Conservation (phyloP, 2,329 filamentous ascomycete species). For the Karstenula rhodostoma region DNA sequence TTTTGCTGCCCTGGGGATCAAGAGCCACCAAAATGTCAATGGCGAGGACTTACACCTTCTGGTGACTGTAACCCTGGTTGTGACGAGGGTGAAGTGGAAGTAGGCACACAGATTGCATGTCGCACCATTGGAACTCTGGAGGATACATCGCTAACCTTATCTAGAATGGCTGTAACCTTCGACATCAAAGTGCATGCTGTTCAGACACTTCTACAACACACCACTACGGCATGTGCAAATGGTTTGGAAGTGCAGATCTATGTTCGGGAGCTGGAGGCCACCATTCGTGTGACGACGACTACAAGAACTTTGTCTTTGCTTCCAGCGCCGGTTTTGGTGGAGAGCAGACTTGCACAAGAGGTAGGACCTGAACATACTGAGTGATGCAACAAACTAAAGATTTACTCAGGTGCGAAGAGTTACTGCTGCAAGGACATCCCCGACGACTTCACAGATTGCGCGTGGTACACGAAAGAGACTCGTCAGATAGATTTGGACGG, state of each 20-base stretch:
- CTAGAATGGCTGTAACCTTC: background rate
- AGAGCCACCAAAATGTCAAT: background rate
- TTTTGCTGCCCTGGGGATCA: slow-evolving; percentile 5
- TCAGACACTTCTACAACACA: background rate
- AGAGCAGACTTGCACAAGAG: background rate
- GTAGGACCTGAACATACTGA: background rate
- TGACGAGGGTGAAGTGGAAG: background rate
- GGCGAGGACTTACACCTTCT: background rate
- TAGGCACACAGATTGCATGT: background rate
- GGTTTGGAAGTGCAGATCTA: background rate
- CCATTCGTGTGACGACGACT: background rate
- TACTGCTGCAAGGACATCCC: slow-evolving; percentile 2
- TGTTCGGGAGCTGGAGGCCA: background rate
- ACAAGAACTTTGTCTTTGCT: background rate
- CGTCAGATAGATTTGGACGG: background rate
- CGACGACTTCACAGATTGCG: background rate
- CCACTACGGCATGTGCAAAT: background rate
- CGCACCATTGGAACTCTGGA: no score
- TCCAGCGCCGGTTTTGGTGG: slow-evolving; percentile 3
- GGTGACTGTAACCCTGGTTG: background rate
- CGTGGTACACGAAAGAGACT: slow-evolving; percentile 1
- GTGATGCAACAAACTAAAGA: background rate
- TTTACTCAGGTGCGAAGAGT: background rate
- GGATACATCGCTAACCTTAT: background rate
- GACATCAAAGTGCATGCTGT: slow-evolving; percentile 10